Percentiles rank a stretch among this genome's conserved stretches.
Evolutionary conservation across 2,329 filamentous ascomycete genomes (phyloP).

Genomic region (Penicillium sp.): DNA sequence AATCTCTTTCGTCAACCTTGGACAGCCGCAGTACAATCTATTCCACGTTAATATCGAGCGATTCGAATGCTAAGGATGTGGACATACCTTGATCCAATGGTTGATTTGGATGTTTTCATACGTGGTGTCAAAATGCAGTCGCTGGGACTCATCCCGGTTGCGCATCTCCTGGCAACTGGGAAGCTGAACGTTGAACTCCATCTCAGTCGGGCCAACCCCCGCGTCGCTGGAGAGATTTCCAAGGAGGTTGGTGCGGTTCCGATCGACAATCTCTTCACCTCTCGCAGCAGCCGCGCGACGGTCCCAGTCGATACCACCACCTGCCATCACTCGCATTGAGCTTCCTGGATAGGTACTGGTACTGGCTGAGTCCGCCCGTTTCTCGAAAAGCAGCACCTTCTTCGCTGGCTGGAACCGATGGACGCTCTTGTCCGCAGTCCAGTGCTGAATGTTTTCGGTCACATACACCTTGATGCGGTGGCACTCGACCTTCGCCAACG

Average conservation of each 20-base stretch:
- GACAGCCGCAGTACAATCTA: conserved; percentile 89
- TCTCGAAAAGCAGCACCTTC: conserved; percentile 81
- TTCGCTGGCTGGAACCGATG: conserved; percentile 74
- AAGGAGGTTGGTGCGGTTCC: conserved; percentile 60
- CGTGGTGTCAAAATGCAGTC: conserved; percentile 79
- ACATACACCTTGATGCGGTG: conserved; percentile 87
- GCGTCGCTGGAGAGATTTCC: conserved; percentile 69
- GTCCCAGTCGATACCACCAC: conserved; percentile 67
- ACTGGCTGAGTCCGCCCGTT: conserved; percentile 68
- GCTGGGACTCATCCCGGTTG: conserved; percentile 56
- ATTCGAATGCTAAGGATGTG: no score
- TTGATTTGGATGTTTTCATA: conserved; percentile 90
- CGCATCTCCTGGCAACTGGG: conserved; percentile 79
- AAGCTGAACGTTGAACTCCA: conserved; percentile 87
- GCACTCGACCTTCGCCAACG: conserved; percentile 83
- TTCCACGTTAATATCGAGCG: conserved; percentile 7
- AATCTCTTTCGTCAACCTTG: conserved; percentile 68
- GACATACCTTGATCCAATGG: conserved; percentile 84
- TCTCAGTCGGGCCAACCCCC: conserved; percentile 79
- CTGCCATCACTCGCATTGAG: conserved; percentile 65
- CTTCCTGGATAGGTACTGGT: conserved; percentile 66
- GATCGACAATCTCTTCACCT: conserved; percentile 48
- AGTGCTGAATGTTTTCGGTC: conserved; percentile 85
- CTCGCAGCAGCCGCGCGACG: conserved; percentile 48
- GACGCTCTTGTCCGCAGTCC: conserved; percentile 73